Evolutionary conservation across 129 eudicot genomes (phyloP).

Genomic region (Pseudognaphalium luteoalbum): DNA sequence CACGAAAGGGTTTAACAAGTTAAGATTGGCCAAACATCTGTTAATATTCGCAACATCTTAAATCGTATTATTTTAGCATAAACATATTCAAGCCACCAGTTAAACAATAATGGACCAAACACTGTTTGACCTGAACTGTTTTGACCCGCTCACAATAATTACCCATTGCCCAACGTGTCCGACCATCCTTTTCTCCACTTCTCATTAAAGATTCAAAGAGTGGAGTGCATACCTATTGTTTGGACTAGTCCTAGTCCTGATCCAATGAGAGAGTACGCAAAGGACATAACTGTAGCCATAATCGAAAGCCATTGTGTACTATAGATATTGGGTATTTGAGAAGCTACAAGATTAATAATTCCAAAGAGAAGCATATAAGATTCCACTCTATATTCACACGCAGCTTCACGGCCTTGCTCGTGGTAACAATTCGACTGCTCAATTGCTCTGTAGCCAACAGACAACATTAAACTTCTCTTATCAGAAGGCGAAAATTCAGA

Average conservation of each 20-base stretch:
- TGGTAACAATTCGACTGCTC: conserved; percentile 78
- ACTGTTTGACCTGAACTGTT: neutral
- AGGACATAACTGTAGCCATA: conserved; percentile 81
- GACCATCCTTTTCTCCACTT: neutral
- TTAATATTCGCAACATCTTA: too few relatives aligned
- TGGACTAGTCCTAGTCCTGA: conserved; percentile 65
- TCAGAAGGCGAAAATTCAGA: neutral
- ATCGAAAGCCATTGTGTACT: conserved; percentile 73
- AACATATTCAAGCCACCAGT: neutral
- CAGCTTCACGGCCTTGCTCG: conserved; percentile 52
- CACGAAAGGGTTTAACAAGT: neutral
- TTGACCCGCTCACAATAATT: neutral
- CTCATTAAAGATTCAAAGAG: neutral
- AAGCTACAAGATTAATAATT: conserved; percentile 54
- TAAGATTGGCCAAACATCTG: neutral
- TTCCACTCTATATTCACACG: conserved; percentile 47
- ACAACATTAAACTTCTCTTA: neutral
- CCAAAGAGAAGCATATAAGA: conserved; percentile 75
- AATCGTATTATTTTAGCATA: too few relatives aligned
- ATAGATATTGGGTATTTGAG: conserved; percentile 74
- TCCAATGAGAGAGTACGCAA: conserved; percentile 62
- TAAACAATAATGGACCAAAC: neutral
- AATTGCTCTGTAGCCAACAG: conserved; percentile 59
- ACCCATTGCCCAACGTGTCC: neutral
- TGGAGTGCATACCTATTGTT: conserved; percentile 53